Base-by-base conservation (phyloP, 2,329 filamentous ascomycete species). In the Huntiella bhutanensis region DNA sequence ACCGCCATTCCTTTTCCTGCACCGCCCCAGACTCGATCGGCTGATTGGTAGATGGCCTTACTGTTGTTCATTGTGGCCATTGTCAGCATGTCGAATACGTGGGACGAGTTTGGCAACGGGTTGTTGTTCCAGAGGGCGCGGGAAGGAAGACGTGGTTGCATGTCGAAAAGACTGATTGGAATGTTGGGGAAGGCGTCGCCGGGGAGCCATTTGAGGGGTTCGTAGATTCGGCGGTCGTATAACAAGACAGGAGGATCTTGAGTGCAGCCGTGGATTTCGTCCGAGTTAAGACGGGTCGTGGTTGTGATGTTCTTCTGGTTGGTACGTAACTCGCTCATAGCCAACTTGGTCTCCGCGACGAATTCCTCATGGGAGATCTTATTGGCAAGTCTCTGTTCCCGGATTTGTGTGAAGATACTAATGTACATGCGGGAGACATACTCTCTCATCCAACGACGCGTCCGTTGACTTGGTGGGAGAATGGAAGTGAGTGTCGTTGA, bases 221-320 rank as follows among this genome's bases (percentile, higher is more conserved):
- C 83, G 54, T 74, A 76, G 2, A 65, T 62, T 12, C 86, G 75
- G 1, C 71, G 68, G 58, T 93, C 84, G 75, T 78, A 87, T 19
- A 66, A 54, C 3, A 88, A 59, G 1, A 68, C 54, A 0, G 75
- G 70, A 1, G 68, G 64, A 0, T 65, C 54, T 58, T 69, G 64
- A 43, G 62, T 57, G 54, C 69, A 65, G 12, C 70, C 52, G 52
- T 72, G 69, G 39, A 67, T 57, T 55, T 77, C 74, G 54, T 82
- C 76, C 28, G 65, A 62, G 41, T 61, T 54, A 28, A 61, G 57
- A 16, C 55, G 48, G 53, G 66, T 66, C 46, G 65, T 60, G 32
- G 57, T 56, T 19, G 54, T 52, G 7, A 53, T 49, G 53, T 57
- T 60, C 48, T 58, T 59, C 46, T 60, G 57, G 35, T 62, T 49